Evolutionary conservation across 306 rosid species (phyloP).

Genomic region (Prunus davidiana): DNA sequence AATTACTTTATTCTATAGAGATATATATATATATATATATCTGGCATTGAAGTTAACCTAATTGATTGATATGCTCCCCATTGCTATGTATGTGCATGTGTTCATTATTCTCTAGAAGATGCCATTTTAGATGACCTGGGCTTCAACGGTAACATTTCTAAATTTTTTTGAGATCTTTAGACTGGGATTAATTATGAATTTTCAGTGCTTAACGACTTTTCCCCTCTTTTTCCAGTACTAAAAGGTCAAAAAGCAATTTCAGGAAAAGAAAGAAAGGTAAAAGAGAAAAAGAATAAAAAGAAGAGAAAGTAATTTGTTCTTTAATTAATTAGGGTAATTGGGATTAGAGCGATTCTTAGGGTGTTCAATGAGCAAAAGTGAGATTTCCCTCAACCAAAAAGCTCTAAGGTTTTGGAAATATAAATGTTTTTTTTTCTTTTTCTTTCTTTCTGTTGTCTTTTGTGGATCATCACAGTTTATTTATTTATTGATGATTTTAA

Average conservation of each 20-base stretch:
- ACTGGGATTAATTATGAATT: background rate
- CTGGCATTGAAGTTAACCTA: background rate
- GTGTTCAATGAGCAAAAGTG: background rate
- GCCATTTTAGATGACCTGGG: background rate
- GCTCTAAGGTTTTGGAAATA: background rate
- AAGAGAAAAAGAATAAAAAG: background rate
- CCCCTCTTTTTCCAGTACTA: background rate
- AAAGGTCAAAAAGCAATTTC: background rate
- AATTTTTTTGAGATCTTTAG: background rate
- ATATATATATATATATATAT: too few species aligned
- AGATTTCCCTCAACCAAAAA: background rate
- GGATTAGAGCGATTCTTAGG: background rate
- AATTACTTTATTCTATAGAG: too few species aligned
- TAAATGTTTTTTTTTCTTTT: background rate
- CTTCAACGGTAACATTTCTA: background rate
- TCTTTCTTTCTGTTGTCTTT: constrained; percentile 7
- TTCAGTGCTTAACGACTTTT: background rate
- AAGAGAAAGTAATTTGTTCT: background rate
- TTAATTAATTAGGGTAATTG: background rate
- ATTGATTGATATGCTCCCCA: background rate
- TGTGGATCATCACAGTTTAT: background rate
- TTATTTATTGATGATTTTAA: background rate
- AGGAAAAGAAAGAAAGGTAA: background rate
- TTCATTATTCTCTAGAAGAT: background rate
- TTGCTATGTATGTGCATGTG: background rate